Evolutionary conservation across 106 monocot genomes (phyloP), one percentile per base, ranked within the genome.

Genomic region (Xerophyta viscosa): DNA sequence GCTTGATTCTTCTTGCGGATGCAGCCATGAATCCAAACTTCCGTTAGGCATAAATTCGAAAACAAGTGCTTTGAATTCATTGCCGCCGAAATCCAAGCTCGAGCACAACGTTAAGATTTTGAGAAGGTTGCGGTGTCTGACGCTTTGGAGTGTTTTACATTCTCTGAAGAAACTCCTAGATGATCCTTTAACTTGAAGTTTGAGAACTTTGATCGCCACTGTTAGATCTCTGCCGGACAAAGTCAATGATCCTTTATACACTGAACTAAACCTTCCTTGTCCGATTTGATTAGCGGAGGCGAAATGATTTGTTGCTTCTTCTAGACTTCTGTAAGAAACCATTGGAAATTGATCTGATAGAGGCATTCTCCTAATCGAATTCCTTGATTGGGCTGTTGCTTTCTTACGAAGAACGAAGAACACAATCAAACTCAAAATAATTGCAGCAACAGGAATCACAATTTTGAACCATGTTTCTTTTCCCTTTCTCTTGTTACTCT

Each of bases 11-110:
- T 37, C 41, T 45, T 54, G 26, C 0, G 53, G 52, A 62, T 81
- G 67, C 53, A 81, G 21, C 76, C 81, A 76, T 52, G 41, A 20
- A 0, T 76, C 76, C 29, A 81, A 15, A 46, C 37, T 76, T 18
- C 76, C 81, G 45, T 72, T 81, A 15, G 81, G 64, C 71, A 81
- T 64, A 52, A 53, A 67, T 24, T 75, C 75, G 36, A 54, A 67
- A 8, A 80, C 69, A 8, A 80, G 23, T 24, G 80, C 74, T 61
- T 70, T 80, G 60, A 80, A 80, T 12, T 81, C 81, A 27, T 60
- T 37, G 25, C 76, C 76, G 2, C 56, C 4, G 29, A 18, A 46
- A 50, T 72, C 72, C 14, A 65, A 11, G 17, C 64, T 56, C 3
- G 72, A 59, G 46, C 81, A 77, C 0, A 64, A 58, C 14, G 76